Base-by-base conservation (phyloP, 495 filamentous ascomycete species). In the Glonium stellatum region DNA sequence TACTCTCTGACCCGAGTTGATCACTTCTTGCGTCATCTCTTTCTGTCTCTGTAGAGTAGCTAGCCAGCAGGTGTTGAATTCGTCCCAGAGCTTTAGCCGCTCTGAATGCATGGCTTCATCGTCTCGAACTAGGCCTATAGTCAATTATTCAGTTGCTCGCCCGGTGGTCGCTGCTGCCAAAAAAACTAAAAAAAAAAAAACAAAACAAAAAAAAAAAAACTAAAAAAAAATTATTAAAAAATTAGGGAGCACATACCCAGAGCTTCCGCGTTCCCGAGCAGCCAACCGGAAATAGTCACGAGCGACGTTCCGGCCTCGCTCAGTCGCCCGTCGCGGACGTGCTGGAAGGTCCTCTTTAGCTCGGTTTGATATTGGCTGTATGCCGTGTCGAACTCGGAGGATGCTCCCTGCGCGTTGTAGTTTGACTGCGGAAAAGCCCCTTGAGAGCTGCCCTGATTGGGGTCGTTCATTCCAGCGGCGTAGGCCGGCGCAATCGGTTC, bases 31-130 rank as follows among this genome's bases (percentile, higher is more conserved):
- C 8, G 78, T 79, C 77, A 92, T 75, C 55, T 96, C 89, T 68
- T 88, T 90, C 69, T 98, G 91, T 63, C 82, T 86, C 68, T 95
- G 90, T 51, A 92, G 85, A 19, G 93, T 75, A 4, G 87, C 83
- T 36, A 97, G 82, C 93, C 93, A 98, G 64, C 90, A 93, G 54
- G 87, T 81, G 70, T 98, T 97, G 77, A 97, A 96, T 65, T 97
- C 87, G 65, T 86, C 85, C 93, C 93, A 98, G 34, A 97, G 77
- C 69, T 84, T 82, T 62, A 95, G 79, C 50, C 89, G 82, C 58
- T 90, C 84, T 35, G 75, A 70, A 64, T 92, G 82, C 35, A 88
- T 75, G 48, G 77, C 73, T 58, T 86, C 81, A 64, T 96, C 85
- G 75, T 98, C 93, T 57, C 81, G 82, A 55, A 84, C 76, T 68